Evolutionary conservation across 306 rosid genomes (phyloP).

Genomic region (Dalbergia cochinchinensis): DNA sequence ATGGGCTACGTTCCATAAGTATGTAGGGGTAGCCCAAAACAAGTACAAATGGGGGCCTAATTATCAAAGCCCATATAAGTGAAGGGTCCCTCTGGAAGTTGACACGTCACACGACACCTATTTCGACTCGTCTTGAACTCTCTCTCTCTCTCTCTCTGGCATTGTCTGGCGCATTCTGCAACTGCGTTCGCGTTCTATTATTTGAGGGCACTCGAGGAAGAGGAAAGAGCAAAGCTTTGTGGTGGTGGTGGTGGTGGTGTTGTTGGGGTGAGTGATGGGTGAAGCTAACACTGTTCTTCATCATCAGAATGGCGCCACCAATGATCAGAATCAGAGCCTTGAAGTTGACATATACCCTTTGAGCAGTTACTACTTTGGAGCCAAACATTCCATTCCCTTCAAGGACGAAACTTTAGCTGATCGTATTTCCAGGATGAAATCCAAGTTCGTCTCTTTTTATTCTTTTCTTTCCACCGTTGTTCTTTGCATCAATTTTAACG

Average conservation of each 20-base stretch:
- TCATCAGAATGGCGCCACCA: background rate
- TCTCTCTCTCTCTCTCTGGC: background rate
- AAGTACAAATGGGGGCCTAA: background rate
- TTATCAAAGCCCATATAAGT: background rate
- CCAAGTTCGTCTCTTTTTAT: conserved; percentile 57
- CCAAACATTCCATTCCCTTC: conserved; percentile 63
- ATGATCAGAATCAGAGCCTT: conserved; percentile 32
- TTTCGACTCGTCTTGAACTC: background rate
- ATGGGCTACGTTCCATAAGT: background rate
- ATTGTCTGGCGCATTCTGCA: background rate
- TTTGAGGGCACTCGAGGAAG: background rate
- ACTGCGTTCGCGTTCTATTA: background rate
- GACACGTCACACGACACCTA: background rate
- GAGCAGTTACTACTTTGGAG: conserved; percentile 76
- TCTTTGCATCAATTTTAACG: background rate
- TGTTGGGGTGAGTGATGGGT: conserved; percentile 50
- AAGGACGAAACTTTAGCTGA: conserved; percentile 62
- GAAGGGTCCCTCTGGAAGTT: background rate
- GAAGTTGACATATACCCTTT: conserved; percentile 71
- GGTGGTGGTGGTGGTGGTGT: background rate
- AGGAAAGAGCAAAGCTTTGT: too few species aligned
- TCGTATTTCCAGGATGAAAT: conserved; percentile 65
- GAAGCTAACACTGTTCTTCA: conserved; percentile 44
- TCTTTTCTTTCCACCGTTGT: background rate
- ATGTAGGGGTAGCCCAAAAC: background rate